Evolutionary conservation across 1,139 yeast species (phyloP), one percentile per base, ranked within the genome.

Genomic region (Saccharomyces hybrid): DNA sequence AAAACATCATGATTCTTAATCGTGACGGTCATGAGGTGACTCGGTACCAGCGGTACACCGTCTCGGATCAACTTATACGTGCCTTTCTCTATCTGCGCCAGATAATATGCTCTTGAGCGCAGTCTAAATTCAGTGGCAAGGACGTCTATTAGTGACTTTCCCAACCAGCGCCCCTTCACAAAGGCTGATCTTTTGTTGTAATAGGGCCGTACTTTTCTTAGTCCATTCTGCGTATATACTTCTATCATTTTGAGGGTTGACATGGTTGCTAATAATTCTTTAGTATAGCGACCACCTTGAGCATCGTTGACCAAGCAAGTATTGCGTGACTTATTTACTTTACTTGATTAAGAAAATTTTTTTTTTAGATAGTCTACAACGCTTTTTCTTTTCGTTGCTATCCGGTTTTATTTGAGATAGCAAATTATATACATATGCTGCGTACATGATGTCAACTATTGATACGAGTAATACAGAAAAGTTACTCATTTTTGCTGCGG

Each of bases 131-230:
- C 98, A 46, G 78, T 77, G 1, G 80, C 73, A 63, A 91, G 85
- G 1, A 91, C 81, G 53, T 91, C 97, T 14, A 88, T 61, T 48
- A 93, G 70, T 23, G 82, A 78, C 28, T 86, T 76, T 61, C 84
- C 86, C 58, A 90, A 76, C 99, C 99, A 93, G 57, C 99, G 76
- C 60, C 85, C 79, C 70, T 95, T 93, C 64, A 95, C 91, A 66
- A 83, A 85, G 0, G 96, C 86, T 64, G 84, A 73, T 65, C 89
- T 87, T 0, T 93, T 86, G 70, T 83, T 88, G 66, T 80, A 88
- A 66, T 91, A 90, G 0, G 99, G 98, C 0, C 83, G 77, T 4
- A 91, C 89, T 53, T 86, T 73, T 50, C 97, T 74, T 52, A 90
- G 73, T 0, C 75, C 75, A 54, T 69, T 62, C 13, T 61, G 56